Base-by-base conservation (phyloP, 192 early-diverging fungal species). In the Gaertneriomyces sp. region DNA sequence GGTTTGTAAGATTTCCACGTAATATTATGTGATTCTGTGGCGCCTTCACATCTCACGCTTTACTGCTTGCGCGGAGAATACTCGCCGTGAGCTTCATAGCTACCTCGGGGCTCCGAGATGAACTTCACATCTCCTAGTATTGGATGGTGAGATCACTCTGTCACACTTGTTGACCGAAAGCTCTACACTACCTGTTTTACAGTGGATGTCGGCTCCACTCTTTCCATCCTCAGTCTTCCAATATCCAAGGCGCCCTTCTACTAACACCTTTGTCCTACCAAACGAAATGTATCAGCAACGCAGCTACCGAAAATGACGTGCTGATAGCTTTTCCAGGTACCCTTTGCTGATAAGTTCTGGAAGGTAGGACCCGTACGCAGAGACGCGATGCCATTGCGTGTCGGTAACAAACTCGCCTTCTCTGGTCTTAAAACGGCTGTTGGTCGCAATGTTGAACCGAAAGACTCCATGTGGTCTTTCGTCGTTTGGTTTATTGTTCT, bases 331-430 rank as follows among this genome's bases (percentile, higher is more conserved):
- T n/a, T 12, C 17, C 17, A 12, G 2, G 47, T 39, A 56, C 54
- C 54, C 54, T 39, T 56, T 56, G 17, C 38, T 14, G 33, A 56
- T 39, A 12, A 16, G 16, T 14, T 56, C 54, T 14, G 17, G 17
- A 5, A 56, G 39, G 38, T 56, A 25, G 4, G 7, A 14, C 19
- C 39, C 39, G 16, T 39, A 33, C 12, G 39, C 54, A 14, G 14
- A 38, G 16, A 56, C 39, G 16, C 54, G 16, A 33, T 56, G 54
- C 54, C 54, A 56, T 56, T 56, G 54, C 54, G 54, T 56, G 54
- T 56, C 54, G 14, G 17, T 39, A 56, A 12, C 12, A 33, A 56
- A 56, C 5, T 4, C 39, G 54, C 54, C 54, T 16, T 56, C 54
- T 5, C 39, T 39, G 19, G 12, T 56, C 8, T 38, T 56, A 12